Percentiles rank a stretch among this genome's conserved stretches.
Evolutionary conservation across 202 grass and related monocot genomes (phyloP).

Genomic region (Saccharum hybrid): DNA sequence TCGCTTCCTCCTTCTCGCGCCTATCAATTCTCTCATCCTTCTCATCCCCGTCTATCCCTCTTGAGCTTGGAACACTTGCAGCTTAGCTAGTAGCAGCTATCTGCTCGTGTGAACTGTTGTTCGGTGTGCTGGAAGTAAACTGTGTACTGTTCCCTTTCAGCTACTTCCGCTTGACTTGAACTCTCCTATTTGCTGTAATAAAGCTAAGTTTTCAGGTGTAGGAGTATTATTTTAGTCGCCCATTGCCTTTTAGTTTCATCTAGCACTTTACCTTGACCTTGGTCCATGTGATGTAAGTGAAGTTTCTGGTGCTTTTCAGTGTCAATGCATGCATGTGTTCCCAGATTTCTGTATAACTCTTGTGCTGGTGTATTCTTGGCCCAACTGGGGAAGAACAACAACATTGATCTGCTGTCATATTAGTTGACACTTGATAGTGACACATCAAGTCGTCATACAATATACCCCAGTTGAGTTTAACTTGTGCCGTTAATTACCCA

Average conservation of each 20-base stretch:
- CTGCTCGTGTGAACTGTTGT: neutral
- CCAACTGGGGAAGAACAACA: neutral
- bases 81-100: neutral
- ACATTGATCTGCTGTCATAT: neutral
- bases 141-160: neutral
- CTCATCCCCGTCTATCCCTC: slow-evolving; percentile 50
- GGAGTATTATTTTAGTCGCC: neutral
- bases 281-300: neutral
- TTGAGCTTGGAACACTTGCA: slow-evolving; percentile 50
- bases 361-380: too few species aligned
- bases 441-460: too few species aligned
- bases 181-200: neutral
- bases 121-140: neutral
- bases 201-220: neutral
- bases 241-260: neutral
- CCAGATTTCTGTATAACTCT: neutral
- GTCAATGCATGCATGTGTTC: neutral
- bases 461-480: too few species aligned
- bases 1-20: fast-evolving
- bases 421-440: neutral
- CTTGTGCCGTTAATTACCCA: too few species aligned
- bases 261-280: neutral
- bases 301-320: neutral
- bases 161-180: neutral
- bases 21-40: slow-evolving; percentile 13